Base-by-base conservation (phyloP, 1,284 basidiomycete species). In the Coniferiporia weirii region DNA sequence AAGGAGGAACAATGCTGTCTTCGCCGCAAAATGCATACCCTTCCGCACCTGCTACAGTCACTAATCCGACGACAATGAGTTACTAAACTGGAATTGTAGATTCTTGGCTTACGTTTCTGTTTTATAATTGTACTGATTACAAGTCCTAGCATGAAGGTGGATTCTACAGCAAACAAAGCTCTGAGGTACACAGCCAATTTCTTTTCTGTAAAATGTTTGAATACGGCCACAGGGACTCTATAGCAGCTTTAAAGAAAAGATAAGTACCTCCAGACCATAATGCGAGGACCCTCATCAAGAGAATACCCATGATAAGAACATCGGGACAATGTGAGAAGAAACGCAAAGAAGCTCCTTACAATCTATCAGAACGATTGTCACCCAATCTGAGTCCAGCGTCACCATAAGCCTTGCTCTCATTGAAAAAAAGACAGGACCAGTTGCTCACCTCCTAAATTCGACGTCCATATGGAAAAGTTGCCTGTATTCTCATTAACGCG, bases 271-370 rank as follows among this genome's bases (percentile, higher is more conserved):
- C 22, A 12, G 48, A 43, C 17, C 48, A 57, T 7, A 57, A 27
- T 6, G 55, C 55, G n/a, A 47, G 32, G 47, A 51, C 47, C 22
- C 55, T 57, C 47, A 49, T 50, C 15, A 40, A 46, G 22, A 57
- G 55, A 13, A 57, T 57, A 32, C 50, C 55, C n/a, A n/a, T 57
- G 27, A 36, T 34, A 19, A 9, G 32, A 12, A 15, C 12, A 36
- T 50, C n/a, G 5, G 20, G 22, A 27, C 4, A 9, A 46, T 15
- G 4, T 20, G 15, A 15, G n/a, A 46, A n/a, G 44, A 46, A 4
- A 46, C n/a, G 3, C 3, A 46, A n/a, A n/a, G 4, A n/a, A 46
- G 6, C 2, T n/a, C 4, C 44, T 19, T 27, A 51, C 55, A 57
- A 19, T 57, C 55, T 15, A 57, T 51, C 17, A 57, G 36, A 19